phyloP scores from a whole-genome alignment of 495 filamentous ascomycete species.

The Hyaloscypha hepaticicola region DNA sequence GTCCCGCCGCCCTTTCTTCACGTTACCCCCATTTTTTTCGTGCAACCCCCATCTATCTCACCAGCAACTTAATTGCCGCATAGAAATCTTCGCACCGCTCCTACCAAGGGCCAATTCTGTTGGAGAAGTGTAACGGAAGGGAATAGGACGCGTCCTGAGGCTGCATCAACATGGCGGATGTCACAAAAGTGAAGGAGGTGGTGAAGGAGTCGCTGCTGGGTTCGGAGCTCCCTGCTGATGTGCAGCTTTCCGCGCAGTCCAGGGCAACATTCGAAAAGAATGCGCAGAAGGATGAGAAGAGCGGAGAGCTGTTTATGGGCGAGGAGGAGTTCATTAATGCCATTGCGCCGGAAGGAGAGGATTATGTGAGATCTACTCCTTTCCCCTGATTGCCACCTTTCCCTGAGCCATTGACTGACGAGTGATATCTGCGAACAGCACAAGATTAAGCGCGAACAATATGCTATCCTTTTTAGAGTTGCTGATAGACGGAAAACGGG shows the following conservation, averaged over 20 bases:
- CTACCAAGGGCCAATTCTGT: neutral
- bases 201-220: conserved; percentile 80
- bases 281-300: conserved; percentile 70
- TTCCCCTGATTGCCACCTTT: conserved; percentile 15
- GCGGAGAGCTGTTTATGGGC: conserved; percentile 76
- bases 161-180: conserved; percentile 24
- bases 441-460: conserved; percentile 95
- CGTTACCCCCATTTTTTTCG: conserved; percentile 1
- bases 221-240: conserved; percentile 44
- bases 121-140: neutral
- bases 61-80: conserved; percentile 4
- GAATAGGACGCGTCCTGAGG: neutral
- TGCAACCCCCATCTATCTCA: neutral
- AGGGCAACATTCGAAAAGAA: conserved; percentile 72
- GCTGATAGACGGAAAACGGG: conserved; percentile 76
- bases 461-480: conserved; percentile 85
- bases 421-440: conserved; percentile 57
- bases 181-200: conserved; percentile 44
- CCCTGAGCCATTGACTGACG: conserved; percentile 26
- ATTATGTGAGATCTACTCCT: conserved; percentile 71
- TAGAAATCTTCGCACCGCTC: neutral
- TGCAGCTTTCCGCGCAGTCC: conserved; percentile 65
- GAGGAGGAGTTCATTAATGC: conserved; percentile 86
- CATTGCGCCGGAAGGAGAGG: conserved; percentile 80
- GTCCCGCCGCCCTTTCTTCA: neutral